Base-by-base conservation (phyloP, 306 rosid genomes). In the Vicia faba region DNA sequence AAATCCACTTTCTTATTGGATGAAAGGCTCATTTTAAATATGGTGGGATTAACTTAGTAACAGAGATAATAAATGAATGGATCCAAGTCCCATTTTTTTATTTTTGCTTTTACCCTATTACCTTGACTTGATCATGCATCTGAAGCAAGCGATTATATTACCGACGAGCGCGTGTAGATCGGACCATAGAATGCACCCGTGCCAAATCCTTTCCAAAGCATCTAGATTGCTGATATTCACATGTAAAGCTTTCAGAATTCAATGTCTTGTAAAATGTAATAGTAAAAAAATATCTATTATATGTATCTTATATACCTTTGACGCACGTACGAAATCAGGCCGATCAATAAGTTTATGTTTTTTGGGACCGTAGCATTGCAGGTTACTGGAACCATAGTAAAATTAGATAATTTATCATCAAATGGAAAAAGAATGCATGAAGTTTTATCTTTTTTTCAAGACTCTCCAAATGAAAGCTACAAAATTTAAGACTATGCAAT, bases 251-350 rank as follows among this genome's bases (percentile, higher is more conserved):
- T 58, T 64, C 12, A 11, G 29, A 51, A 63, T 69, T 69, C 73
- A 28, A 14, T 19, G 16, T 66, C 36, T 28, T 28, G 41, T 29
- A 69, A 53, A 69, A 31, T 23, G 70, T 33, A 16, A 33, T 57
- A 59, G 67, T 56, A 64, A 56, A 54, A 59, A 31, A 73, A 61
- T 62, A 58, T 41, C 25, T 11, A 38, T 64, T 82, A 93, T 97
- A 97, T 95, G 99, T 77, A 95, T 84, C 84, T 84, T 86, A 45
- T n/a, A n/a, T n/a, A n/a, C n/a, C n/a, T n/a, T n/a, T n/a, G n/a
- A n/a, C n/a, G n/a, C n/a, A n/a, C n/a, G n/a, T n/a, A n/a, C n/a
- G n/a, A n/a, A n/a, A n/a, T n/a, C n/a, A n/a, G n/a, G n/a, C n/a
- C n/a, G n/a, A n/a, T n/a, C n/a, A n/a, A n/a, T n/a, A n/a, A n/a